These are phyloP conservation scores for Pholiota adiposa DNA, from an alignment of 1,284 basidiomycete genomes.

Conservation along the genomic window DNA sequence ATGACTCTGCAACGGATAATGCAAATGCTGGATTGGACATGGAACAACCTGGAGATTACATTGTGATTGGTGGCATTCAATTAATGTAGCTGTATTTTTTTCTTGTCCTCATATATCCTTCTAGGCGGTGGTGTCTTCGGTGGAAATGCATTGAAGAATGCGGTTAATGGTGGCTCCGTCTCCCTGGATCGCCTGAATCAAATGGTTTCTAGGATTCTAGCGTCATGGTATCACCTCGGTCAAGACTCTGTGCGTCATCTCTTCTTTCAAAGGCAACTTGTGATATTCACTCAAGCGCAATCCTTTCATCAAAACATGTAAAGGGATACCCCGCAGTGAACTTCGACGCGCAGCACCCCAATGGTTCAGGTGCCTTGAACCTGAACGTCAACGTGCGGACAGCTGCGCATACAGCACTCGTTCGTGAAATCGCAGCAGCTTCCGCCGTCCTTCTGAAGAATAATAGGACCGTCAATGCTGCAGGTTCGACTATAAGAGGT, in stretches of 20 bases:
- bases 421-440: constrained; percentile 68
- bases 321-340: constrained; percentile 58
- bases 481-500: constrained; percentile 40
- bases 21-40: constrained; percentile 52
- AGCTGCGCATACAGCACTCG: constrained; percentile 55
- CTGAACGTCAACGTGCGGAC: constrained; percentile 65
- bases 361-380: constrained; percentile 50
- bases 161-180: constrained; percentile 46
- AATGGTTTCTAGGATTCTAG: constrained; percentile 69
- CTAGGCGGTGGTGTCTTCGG: constrained; percentile 42
- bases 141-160: constrained; percentile 32
- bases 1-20: constrained; percentile 47
- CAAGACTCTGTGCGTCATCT: constrained; percentile 44
- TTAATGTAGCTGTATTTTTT: constrained; percentile 21
- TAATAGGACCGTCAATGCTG: constrained; percentile 38
- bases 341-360: constrained; percentile 53
- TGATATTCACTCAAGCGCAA: no score
- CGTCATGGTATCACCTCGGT: constrained; percentile 61
- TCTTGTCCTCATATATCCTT: neutral
- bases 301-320: no score
- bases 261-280: no score
- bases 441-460: constrained; percentile 85
- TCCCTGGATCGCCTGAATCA: constrained; percentile 58
- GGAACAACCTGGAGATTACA: constrained; percentile 53
- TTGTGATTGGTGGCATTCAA: constrained; percentile 37